Conservation (phyloP, 495 filamentous ascomycete species). For the Penicillium macrosclerotiorum region DNA sequence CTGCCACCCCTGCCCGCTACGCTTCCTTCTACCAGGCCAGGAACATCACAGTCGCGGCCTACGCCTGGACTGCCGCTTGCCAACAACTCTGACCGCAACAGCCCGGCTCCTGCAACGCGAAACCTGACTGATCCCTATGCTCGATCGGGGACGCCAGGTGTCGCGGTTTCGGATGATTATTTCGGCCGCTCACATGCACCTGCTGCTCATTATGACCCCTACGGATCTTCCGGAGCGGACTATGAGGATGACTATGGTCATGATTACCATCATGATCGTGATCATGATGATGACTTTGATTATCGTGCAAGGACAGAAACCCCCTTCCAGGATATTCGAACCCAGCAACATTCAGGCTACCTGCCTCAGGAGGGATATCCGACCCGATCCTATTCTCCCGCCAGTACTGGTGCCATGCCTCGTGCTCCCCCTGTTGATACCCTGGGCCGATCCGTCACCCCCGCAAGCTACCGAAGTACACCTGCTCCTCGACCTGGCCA, state of each 20-base stretch:
- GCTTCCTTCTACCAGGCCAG: constrained; percentile 9
- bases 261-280: neutral
- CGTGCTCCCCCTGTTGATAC: neutral
- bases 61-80: constrained; percentile 8
- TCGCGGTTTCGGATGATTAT: constrained; percentile 2
- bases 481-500: constrained; percentile 10
- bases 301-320: constrained; percentile 4
- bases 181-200: constrained; percentile 2
- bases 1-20: constrained; percentile 21
- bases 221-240: constrained; percentile 2
- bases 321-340: too few species aligned
- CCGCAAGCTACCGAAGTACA: constrained; percentile 15
- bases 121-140: constrained; percentile 22
- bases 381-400: constrained; percentile 7
- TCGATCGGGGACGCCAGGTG: neutral
- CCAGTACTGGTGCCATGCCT: neutral
- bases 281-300: neutral
- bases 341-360: constrained; percentile 8
- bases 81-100: constrained; percentile 2
- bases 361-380: constrained; percentile 14
- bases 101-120: constrained; percentile 9
- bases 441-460: neutral
- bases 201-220: constrained; percentile 1
- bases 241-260: constrained; percentile 9
- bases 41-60: constrained; percentile 9